Evolutionary conservation across 2,329 filamentous ascomycete species (phyloP).

Genomic region (Aspergillus ochraceoroseus): DNA sequence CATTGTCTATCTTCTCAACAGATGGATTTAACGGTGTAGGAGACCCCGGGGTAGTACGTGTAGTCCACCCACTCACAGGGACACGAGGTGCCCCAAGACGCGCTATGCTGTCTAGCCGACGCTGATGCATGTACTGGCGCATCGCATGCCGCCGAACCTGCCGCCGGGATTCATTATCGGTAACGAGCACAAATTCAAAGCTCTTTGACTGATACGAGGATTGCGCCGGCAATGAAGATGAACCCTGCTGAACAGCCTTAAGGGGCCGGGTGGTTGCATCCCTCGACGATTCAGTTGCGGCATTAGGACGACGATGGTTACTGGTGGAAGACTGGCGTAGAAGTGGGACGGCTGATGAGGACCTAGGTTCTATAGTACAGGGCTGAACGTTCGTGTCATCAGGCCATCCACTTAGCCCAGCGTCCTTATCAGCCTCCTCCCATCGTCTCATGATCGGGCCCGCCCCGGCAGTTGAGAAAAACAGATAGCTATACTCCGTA

Average conservation of each 20-base stretch:
- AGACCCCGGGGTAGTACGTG: slow-evolving; percentile 12
- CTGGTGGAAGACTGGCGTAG: slow-evolving; percentile 8
- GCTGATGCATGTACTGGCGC: slow-evolving; percentile 34
- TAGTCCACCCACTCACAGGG: slow-evolving; percentile 25
- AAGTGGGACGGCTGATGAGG: slow-evolving; percentile 4
- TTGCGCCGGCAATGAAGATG: slow-evolving; percentile 7
- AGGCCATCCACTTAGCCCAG: slow-evolving; percentile 6
- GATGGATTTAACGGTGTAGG: slow-evolving; percentile 9
- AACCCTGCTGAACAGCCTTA: slow-evolving; percentile 8
- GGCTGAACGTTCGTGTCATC: slow-evolving; percentile 8
- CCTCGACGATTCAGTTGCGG: slow-evolving; percentile 5
- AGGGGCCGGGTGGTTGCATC: slow-evolving; percentile 6
- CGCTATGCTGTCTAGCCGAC: slow-evolving; percentile 32
- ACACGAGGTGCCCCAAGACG: slow-evolving; percentile 29
- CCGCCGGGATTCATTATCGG: slow-evolving; percentile 30
- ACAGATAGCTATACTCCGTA: neutral
- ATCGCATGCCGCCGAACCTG: slow-evolving; percentile 37
- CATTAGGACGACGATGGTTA: slow-evolving; percentile 3
- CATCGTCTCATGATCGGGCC: slow-evolving; percentile 29
- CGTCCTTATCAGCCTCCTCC: slow-evolving; percentile 23
- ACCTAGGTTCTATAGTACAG: neutral
- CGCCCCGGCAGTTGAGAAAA: slow-evolving; percentile 7
- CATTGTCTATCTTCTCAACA: slow-evolving; percentile 11
- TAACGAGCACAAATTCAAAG: slow-evolving; percentile 35
- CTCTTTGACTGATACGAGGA: slow-evolving; percentile 21